A percentile compares a stretch with the other conserved stretches of the same genome.
Conservation (phyloP, 1,284 basidiomycete genomes). For the Trametes pubescens region DNA sequence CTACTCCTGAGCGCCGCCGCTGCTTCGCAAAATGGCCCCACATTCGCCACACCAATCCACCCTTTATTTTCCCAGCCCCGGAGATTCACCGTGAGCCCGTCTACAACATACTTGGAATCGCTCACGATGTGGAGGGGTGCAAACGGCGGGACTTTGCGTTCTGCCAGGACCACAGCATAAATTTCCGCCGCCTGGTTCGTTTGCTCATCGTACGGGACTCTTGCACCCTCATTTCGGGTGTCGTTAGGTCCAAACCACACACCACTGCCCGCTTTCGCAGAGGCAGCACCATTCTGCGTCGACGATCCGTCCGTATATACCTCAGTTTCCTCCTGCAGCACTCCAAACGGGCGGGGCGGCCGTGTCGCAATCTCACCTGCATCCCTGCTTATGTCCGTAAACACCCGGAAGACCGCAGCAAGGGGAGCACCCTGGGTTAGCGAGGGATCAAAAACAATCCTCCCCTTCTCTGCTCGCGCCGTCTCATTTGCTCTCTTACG, state of each 20-base stretch:
- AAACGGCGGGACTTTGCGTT: not conserved
- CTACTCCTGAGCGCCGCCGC: not conserved
- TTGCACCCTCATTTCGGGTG: not conserved
- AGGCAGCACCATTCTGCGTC: not conserved
- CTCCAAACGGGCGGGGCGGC: too few relatives aligned
- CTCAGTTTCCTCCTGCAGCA: not conserved
- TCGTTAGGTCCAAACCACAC: not conserved
- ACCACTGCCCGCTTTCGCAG: not conserved
- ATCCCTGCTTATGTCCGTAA: too few relatives aligned
- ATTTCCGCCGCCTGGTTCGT: not conserved
- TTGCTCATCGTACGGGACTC: not conserved
- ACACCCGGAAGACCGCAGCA: too few relatives aligned
- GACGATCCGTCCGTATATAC: not conserved
- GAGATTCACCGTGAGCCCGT: slow-evolving; percentile 4
- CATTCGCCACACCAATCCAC: slow-evolving; percentile 14
- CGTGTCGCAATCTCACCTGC: too few relatives aligned
- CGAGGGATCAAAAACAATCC: too few relatives aligned
- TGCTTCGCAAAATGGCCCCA: not conserved
- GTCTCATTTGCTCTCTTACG: too few relatives aligned
- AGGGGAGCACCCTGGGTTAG: too few relatives aligned
- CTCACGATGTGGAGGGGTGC: slow-evolving; percentile 11
- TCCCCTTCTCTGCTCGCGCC: too few relatives aligned
- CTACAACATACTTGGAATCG: slow-evolving; percentile 16
- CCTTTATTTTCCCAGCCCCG: slow-evolving; percentile 16
- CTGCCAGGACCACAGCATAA: not conserved